Evolutionary conservation across 331 rosid species (phyloP), one percentile per base, ranked within the genome.

Genomic region (Rosa hybrid): DNA sequence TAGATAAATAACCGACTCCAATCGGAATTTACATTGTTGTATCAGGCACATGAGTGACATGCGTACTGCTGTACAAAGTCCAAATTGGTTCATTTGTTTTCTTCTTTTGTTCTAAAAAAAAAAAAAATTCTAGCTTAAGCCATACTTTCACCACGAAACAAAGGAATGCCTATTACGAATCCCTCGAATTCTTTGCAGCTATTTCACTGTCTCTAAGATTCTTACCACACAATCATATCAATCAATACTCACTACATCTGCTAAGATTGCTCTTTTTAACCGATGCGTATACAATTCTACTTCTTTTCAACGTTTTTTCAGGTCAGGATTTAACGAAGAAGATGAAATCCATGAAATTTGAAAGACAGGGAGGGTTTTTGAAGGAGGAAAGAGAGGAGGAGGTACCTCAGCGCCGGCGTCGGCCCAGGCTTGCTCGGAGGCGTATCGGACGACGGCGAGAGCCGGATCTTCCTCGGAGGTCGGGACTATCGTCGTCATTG

Each of bases 381-480:
- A 14, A 70, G 30, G 8, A 68, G 63, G 11, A 11, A 6, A 59
- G 65, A 59, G 51, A 57, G 13, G 67, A 6, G 23, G 5, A 21
- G 72, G 72, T 80, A 94, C 98, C 94, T 89, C 97, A 17, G 94
- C 89, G 76, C 98, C 97, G 60, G 97, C 97, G 73, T 96, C 98
- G 51, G 98, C 96, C 98, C 97, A 93, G 73, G 98, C 90, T 48
- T 91, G 99, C 78, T 93, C 99, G 2, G 97, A 87, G 54, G 90
- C 83, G 76, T 90, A 96, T 68, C 98, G 89, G 20, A 96, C 97
- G 5, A 96, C 91, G 82, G 94, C 79, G 54, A 96, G 90, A 5
- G 92, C 90, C 9, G 98, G 90, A 73, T 90, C 97, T 91, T 96
- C 98, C 67, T 96, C 98, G 50, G 97, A 88, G 88, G 97, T 90